Base-by-base conservation (phyloP, 129 eudicot genomes). In the Centrapalus pauciflorus region DNA sequence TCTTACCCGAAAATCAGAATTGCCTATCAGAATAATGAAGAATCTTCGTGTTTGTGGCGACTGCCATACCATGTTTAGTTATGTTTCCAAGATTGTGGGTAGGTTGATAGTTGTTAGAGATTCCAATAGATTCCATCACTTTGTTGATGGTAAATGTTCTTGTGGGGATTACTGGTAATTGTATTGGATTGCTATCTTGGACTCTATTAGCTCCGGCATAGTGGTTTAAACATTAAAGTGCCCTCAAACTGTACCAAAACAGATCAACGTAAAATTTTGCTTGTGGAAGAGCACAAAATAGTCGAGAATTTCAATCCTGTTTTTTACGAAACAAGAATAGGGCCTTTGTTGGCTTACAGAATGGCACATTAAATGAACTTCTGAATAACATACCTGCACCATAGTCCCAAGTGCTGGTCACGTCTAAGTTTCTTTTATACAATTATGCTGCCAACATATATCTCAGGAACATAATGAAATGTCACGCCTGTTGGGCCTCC, bases 1-100 rank as follows among this genome's bases (percentile, higher is more conserved):
- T 69, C 98, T 92, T 43, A 88, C 80, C 2, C 67, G 81, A 8
- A 73, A 81, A 45, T 88, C 96, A 12, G 81, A 75, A 62, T 40
- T 84, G 71, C 94, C 98, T 0, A 92, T 92, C 25, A 88, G 98
- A 76, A 83, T 92, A 37, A 92, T 92, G 95, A 92, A 92, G 67
- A 88, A 92, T 75, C 90, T 91, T 57, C 79, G 95, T 24, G 84
- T 91, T 65, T 91, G 98, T 77, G 98, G 96, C 30, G 96, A 91
- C 51, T 91, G 97, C 71, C 97, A 91, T 57, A 78, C 85, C 3
- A 87, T 90, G 10, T 87, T 91, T 27, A 76, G 63, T 60, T 87
- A 81, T 58, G 79, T 91, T 74, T 87, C 96, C 12, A 67, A 66
- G 60, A 85, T 91, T 60, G 96, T 79, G 37, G 79, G 89, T 50